Base-by-base conservation (phyloP, 768 basidiomycete species). In the Tricholoma terreum region DNA sequence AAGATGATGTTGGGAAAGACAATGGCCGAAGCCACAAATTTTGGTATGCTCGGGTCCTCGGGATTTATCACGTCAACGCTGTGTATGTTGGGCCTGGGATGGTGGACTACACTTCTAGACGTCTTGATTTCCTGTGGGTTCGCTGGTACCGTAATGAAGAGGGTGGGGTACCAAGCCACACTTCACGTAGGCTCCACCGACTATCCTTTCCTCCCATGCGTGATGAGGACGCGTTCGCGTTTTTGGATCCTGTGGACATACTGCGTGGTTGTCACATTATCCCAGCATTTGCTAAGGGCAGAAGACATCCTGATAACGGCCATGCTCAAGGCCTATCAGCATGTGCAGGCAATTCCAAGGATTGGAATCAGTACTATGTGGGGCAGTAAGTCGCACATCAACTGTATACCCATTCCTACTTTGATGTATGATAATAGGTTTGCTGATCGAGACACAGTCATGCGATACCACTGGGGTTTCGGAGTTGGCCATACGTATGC, bases 231-330 rank as follows among this genome's bases (percentile, higher is more conserved):
- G 69, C 75, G 1, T 83, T 81, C 58, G 73, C 79, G 0, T 84
- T 84, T 49, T 21, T 83, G 0, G 71, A 83, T 60, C 82, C 81
- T 0, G 54, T 57, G 0, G 58, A 65, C 0, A 70, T 83, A 3
- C 61, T 83, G 19, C 64, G 74, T 0, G 59, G 42, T 3, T 35
- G 52, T 21, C 64, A 65, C 42, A 40, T 65, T 1, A 61, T 65
- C 19, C 64, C 60, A 24, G 30, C 22, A 30, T 21, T 24, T 14
- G 22, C n/a, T 14, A 17, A 21, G 17, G 46, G 22, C 22, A 49
- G 14, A 49, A 1, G 14, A 9, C 21, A 49, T 19, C 30, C 22
- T 3, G 22, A 49, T 49, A n/a, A 30, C 7, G 30, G 74, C 3
- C 34, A 7, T 7, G 3, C 22, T 24, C 3, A 19, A 30, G 34